Base-by-base conservation (phyloP, 2,329 filamentous ascomycete genomes). In the Hypoxylon sp. region DNA sequence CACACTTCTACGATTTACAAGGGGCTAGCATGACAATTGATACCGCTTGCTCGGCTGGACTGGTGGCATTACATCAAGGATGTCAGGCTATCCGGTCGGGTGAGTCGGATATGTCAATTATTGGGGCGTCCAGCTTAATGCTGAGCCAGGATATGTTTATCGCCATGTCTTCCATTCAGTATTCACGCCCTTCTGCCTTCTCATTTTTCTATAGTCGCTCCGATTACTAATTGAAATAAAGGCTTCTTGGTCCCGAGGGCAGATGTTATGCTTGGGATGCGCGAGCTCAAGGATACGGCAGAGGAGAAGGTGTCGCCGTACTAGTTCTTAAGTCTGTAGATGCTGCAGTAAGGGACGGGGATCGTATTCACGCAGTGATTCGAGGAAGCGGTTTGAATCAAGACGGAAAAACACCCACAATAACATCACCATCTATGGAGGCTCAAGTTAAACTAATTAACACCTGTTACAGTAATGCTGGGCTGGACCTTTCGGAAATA, bases 331-430 rank as follows among this genome's bases (percentile, higher is more conserved):
- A 27, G 25, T 27, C 25, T 27, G 25, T 27, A 3, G 25, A 27
- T 5, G 25, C 25, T 3, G 25, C 25, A 3, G 25, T 27, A 27
- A 48, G 40, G 4, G 61, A 70, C 10, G 44, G 82, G 1, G 76
- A 79, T 37, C 71, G 67, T 0, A 80, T 83, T 48, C 74, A 76
- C 6, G 78, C 78, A 7, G 71, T 84, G 10, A 80, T 85, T 49
- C 76, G 80, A 0, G 80, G 78, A 3, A 81, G 75, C 0, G 77
- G 72, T 0, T 58, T 79, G 11, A 83, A 83, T 64, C 76, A 78
- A 30, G 84, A 86, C 66, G 84, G 84, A 3, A 77, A 69, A n/a
- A 76, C 84, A 76, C 1, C 74, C 2, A 82, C 82, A 1, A 82
- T 87, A 35, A 85, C 84, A 0, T 79, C 82, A 44, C 86, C 85